Conservation (phyloP, 768 basidiomycete genomes). For the Phlebiopsis flavidoalba region DNA sequence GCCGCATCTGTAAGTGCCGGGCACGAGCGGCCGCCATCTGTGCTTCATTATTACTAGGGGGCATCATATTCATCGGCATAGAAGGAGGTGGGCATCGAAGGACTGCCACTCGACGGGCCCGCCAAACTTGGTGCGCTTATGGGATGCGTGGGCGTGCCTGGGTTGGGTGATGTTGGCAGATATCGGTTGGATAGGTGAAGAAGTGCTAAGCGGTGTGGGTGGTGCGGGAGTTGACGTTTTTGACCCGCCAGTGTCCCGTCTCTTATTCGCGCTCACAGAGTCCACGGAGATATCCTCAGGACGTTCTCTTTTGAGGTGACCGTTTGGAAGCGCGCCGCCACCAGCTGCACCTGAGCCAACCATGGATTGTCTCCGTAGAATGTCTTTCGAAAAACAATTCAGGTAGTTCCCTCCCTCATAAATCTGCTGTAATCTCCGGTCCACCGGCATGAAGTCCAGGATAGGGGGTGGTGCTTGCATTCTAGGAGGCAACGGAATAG, state of each 20-base stretch:
- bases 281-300: conserved; percentile 42
- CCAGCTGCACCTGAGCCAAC: conserved; percentile 18
- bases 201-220: conserved; percentile 20
- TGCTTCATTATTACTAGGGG: conserved; percentile 23
- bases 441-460: conserved; percentile 46
- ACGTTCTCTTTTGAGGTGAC: conserved; percentile 56
- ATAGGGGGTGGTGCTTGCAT: conserved; percentile 50
- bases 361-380: conserved; percentile 25
- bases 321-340: conserved; percentile 10
- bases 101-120: conserved; percentile 14
- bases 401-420: conserved; percentile 51
- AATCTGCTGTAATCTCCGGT: conserved; percentile 58
- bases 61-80: conserved; percentile 25
- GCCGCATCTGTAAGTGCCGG: conserved; percentile 32
- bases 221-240: conserved; percentile 34
- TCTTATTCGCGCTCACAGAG: conserved; percentile 41
- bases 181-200: conserved; percentile 9
- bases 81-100: conserved; percentile 26
- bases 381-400: conserved; percentile 49
- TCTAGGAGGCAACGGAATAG: conserved; percentile 38
- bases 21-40: conserved; percentile 31
- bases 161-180: conserved; percentile 14
- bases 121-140: conserved; percentile 9
- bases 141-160: conserved; percentile 11
- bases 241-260: conserved; percentile 64